Evolutionary conservation across 257 asterid genomes (phyloP).

Genomic region (Solanum pennellii): DNA sequence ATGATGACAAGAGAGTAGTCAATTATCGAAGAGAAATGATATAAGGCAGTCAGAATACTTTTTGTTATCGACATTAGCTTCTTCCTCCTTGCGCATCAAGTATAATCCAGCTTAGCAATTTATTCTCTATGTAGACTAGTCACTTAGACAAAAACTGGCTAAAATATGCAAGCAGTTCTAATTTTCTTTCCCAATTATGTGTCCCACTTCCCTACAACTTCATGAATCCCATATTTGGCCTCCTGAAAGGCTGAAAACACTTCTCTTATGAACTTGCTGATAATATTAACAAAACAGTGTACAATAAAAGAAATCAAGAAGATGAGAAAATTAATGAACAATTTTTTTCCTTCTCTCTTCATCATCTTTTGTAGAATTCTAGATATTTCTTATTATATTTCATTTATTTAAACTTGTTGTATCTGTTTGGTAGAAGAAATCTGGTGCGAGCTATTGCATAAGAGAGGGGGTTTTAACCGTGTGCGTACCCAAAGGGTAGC

Average conservation of each 20-base stretch:
- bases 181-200: neutral
- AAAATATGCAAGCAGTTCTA: neutral
- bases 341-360: neutral
- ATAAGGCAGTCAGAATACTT: neutral
- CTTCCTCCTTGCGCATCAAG: neutral
- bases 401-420: neutral
- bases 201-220: neutral
- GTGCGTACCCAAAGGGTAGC: neutral
- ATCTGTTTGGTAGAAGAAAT: neutral
- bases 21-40: neutral
- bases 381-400: neutral
- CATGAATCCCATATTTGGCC: neutral
- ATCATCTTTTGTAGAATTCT: neutral
- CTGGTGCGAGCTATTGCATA: neutral
- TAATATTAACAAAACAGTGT: neutral
- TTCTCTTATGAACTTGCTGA: neutral
- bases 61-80: neutral
- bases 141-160: neutral
- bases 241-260: neutral
- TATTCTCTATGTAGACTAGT: neutral
- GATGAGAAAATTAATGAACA: neutral
- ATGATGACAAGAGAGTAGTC: neutral
- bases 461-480: neutral
- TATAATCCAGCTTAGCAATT: neutral
- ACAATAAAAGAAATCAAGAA: neutral